Base-by-base conservation (phyloP, 306 rosid species). In the Prunus campanulata region DNA sequence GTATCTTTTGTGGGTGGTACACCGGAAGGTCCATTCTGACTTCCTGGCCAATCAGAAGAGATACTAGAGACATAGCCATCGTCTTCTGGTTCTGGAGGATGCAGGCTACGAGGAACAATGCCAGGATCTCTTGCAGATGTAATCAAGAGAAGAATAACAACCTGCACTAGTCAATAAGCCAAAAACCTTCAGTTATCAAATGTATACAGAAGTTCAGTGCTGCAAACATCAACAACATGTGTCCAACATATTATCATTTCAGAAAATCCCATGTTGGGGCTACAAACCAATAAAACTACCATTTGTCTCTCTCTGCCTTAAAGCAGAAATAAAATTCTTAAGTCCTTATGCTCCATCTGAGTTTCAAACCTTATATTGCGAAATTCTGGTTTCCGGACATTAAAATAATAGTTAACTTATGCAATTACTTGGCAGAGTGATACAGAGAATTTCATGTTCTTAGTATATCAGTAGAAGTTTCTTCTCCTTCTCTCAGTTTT, bases 101-200 rank as follows among this genome's bases (percentile, higher is more conserved):
- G 80, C 66, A 81, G 68, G 78, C 77, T 90, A 6, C 96, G 93
- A 67, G 93, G 96, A 54, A 92, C 81, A 69, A 92, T 85, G 71
- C 96, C 97, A 13, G 97, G 97, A 83, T 92, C 97, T 84, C 90
- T 90, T 84, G 87, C 91, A 79, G 97, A 86, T 46, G 96, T 92
- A 78, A 88, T 82, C 72, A 90, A 46, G 83, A 92, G 91, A 68
- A 81, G 83, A 84, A 75, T 61, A 66, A 92, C 79, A 79, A 82
- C 93, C 97, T 92, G 91, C 80, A 80, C 61, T 68, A 46, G 70
- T 51, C 51, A 15, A 25, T 60, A 54, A n/a, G 51, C 32, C 61
- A 44, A 75, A 70, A 68, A 22, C 12, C 20, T 5, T 74, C 62
- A 55, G 72, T 19, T 42, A 60, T 66, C 14, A 60, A 52, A 46